Base-by-base conservation (phyloP, 2,329 filamentous ascomycete species). In the Aspergillus sp. region DNA sequence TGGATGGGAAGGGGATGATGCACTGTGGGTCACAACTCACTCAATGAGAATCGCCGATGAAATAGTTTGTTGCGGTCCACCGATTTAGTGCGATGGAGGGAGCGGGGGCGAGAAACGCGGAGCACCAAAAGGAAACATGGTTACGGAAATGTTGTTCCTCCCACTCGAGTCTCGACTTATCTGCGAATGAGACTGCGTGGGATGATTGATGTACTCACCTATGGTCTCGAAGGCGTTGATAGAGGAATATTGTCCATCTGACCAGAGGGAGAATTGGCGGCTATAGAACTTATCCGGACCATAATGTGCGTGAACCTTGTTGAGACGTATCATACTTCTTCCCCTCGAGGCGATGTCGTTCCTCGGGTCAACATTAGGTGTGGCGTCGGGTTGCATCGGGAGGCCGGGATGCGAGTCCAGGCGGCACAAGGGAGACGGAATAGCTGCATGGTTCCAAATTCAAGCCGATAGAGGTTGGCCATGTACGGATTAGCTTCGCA, bases 361-460 rank as follows among this genome's bases (percentile, higher is more conserved):
- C 39, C 7, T 44, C 10, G 41, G 41, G 41, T 30, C 7, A 8
- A 17, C n/a, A 32, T 19, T 50, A 50, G 25, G 25, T 32, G 44
- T 50, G 25, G 47, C 47, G 47, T 32, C 47, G 47, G 47, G 27
- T 50, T 50, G 47, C 47, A 50, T 50, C 47, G 47, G 47, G 10
- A 23, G 13, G 23, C 30, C 47, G 25, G 47, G 47, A 49, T 49
- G 25, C 19, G 17, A 44, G 10, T 17, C 41, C 39, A 19, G 39
- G 39, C 39, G 19, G 23, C 27, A 25, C 13, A 23, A 49, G 23
- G 8, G 15, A 27, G 25, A 19, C 47, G 47, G 47, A 50, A 50
- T 50, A 30, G 27, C 23, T 30, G 47, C 47, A 21, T 27, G 47
- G 15, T 23, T 17, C 5, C 19, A 19, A 19, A 19, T 19, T 19